These are phyloP conservation scores for Amauroascus niger DNA, from an alignment of 2,329 filamentous ascomycete genomes.

Conservation along the genomic window DNA sequence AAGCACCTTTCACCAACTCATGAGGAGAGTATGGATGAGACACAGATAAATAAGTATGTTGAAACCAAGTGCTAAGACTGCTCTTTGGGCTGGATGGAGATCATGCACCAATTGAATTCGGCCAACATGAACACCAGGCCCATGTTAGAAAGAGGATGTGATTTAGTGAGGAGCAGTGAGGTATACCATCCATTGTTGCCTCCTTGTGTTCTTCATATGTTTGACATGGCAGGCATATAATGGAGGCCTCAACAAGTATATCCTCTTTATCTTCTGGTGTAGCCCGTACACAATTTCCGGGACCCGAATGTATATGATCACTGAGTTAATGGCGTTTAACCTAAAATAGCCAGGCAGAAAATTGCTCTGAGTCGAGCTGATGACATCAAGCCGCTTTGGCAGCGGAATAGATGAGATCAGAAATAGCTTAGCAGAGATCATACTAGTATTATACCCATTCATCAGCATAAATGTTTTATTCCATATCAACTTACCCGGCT, in stretches of 20 bases:
- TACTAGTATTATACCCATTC: not conserved
- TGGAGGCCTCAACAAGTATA: not conserved
- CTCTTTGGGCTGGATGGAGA: too few relatives aligned
- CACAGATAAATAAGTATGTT: too few relatives aligned
- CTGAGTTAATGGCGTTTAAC: not conserved
- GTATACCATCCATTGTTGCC: too few relatives aligned
- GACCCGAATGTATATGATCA: not conserved
- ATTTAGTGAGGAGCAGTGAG: not conserved
- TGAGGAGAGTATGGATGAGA: too few relatives aligned
- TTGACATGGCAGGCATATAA: not conserved
- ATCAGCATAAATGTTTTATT: constrained; percentile 2
- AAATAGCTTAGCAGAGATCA: not conserved
- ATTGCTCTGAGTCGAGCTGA: not conserved
- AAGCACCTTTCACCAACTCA: too few relatives aligned
- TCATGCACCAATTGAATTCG: too few relatives aligned
- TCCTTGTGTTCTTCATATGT: too few relatives aligned
- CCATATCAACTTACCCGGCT: constrained; percentile 4
- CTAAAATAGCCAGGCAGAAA: not conserved
- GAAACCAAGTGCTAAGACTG: too few relatives aligned
- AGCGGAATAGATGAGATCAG: not conserved
- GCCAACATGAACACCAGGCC: too few relatives aligned
- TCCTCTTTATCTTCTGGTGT: not conserved
- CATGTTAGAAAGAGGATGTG: not conserved
- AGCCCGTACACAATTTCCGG: not conserved
- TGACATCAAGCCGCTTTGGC: not conserved